These are phyloP conservation scores for Effrenium voratum DNA, from an alignment of 73 alveolate species.

Conservation along the genomic window DNA sequence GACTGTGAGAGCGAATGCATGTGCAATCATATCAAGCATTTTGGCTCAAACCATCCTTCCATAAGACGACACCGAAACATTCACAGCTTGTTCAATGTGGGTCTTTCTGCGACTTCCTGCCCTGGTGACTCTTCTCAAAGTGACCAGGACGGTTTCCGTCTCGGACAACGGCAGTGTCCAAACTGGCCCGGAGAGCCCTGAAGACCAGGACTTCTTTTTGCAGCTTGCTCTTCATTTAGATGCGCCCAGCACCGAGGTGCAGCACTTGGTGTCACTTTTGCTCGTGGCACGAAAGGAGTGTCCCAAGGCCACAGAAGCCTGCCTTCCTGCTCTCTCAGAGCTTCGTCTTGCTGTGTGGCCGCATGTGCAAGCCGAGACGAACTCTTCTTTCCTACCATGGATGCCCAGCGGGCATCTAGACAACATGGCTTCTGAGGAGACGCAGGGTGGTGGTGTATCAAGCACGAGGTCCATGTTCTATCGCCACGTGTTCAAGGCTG, in stretches of 20 bases:
- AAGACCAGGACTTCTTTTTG: too few species aligned
- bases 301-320: neutral
- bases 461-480: neutral
- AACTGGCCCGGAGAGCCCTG: too few species aligned
- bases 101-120: too few species aligned
- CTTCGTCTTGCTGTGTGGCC: constrained; percentile 34
- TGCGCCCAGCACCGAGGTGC: neutral
- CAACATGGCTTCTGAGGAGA: neutral
- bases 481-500: constrained; percentile 45
- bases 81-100: too few species aligned
- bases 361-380: constrained; percentile 32
- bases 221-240: too few species aligned
- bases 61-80: too few species aligned
- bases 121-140: too few species aligned
- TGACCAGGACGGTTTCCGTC: too few species aligned
- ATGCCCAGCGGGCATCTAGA: constrained; percentile 1
- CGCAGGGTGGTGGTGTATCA: neutral
- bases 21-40: too few species aligned
- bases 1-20: too few species aligned
- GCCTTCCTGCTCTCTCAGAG: neutral
- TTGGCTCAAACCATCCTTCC: too few species aligned
- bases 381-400: neutral
- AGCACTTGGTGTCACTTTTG: constrained; percentile 1
- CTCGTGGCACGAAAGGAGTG: constrained; percentile 16
- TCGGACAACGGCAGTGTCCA: too few species aligned